Base-by-base conservation (phyloP, 2,329 filamentous ascomycete species). In the Zarea fungicola region DNA sequence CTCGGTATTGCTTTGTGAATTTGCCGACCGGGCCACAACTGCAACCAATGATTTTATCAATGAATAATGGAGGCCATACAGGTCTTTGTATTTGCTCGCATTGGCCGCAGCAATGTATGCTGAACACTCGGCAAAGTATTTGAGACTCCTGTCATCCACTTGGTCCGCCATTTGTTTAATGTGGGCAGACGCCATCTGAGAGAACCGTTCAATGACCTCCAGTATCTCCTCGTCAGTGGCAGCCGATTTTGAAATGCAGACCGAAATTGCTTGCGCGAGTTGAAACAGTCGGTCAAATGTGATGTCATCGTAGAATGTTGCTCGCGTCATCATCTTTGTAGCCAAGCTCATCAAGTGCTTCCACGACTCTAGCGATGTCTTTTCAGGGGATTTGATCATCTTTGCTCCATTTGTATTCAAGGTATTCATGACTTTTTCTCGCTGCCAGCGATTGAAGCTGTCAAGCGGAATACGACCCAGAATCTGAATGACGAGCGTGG, bases 261-360 rank as follows among this genome's bases (percentile, higher is more conserved):
- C 18, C 21, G 54, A 62, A 50, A 68, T 54, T 6, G 60, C 58
- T 31, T 68, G 60, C 2, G 68, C 67, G 8, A 67, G 52, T 5
- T 61, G 58, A 3, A 65, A 58, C 5, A 70, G 60, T 46, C 69
- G 59, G 1, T 57, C 54, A 42, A 72, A 79, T 2, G 52, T 58
- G 63, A 78, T 70, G 1, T 60, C 65, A 54, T 74, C 64, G 54
- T 79, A 76, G 49, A 77, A 77, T 0, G 74, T 77, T 1, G 76
- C 69, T n/a, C 69, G 67, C 5, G 62, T 59, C 70, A 78, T 76
- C 21, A 79, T 60, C 55, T 75, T 79, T 3, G 69, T 60, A 53
- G 72, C 68, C 41, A 81, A 55, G 18, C 69, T 66, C 6, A 80
- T 60, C 5, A 74, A 56, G 9, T 64, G 50, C 42, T 63, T 67